Evolutionary conservation across 208 protist species (phyloP).

Genomic region (Acanthamoeba healyi): DNA sequence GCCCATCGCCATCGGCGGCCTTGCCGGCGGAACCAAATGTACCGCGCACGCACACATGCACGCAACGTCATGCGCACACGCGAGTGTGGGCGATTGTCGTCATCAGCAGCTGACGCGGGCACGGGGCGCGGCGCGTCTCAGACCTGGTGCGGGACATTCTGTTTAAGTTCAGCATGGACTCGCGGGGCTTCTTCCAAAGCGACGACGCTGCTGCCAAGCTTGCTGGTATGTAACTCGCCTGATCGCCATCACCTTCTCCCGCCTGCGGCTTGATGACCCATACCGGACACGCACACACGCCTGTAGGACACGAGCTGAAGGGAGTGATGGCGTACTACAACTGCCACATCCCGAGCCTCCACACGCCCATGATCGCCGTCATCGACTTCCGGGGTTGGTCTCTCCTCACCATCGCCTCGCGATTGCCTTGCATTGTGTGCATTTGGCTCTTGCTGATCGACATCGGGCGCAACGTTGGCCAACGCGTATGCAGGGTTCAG

Average conservation of each 20-base stretch:
- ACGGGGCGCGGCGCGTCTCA: not conserved
- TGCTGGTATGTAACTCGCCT: not conserved
- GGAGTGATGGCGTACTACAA: conserved; percentile 61
- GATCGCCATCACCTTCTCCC: not conserved
- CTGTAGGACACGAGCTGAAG: conserved; percentile 40
- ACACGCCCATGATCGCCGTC: conserved; percentile 48
- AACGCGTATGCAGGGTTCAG: conserved; percentile 39
- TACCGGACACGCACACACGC: not conserved
- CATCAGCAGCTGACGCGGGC: not conserved
- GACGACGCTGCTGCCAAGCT: conserved; percentile 35
- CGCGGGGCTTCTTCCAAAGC: not conserved
- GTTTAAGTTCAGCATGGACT: conserved; percentile 52
- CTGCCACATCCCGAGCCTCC: conserved; percentile 21
- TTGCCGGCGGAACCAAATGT: conserved; percentile 62
- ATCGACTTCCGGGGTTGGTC: conserved; percentile 1
- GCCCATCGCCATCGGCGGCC: conserved; percentile 28
- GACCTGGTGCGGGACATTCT: conserved; percentile 30
- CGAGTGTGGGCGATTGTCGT: not conserved
- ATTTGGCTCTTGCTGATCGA: not conserved
- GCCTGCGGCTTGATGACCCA: not conserved
- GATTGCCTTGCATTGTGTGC: not conserved
- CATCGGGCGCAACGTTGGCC: not conserved
- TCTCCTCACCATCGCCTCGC: not conserved
- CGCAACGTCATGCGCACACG: not conserved
- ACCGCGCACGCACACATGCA: not conserved